Evolutionary conservation across 345 rosid genomes (phyloP), one percentile per base, ranked within the genome.

Genomic region (Fremontodendron californicum): DNA sequence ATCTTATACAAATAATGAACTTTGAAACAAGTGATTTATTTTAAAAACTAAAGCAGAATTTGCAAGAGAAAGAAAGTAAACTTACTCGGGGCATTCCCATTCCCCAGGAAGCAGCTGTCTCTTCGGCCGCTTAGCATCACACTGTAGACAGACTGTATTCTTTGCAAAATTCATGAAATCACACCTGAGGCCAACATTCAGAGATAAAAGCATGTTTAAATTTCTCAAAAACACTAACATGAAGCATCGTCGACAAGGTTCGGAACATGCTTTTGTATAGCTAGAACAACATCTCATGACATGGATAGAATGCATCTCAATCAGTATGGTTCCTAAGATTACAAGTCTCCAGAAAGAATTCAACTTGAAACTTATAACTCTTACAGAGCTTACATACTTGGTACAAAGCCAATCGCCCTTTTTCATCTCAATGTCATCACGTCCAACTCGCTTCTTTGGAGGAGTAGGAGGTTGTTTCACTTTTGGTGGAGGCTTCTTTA

Each of bases 1-100:
- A 58, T 74, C 37, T 43, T 57, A 54, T 31, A 51, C 13, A 27
- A 55, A 9, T 76, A 29, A 55, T 18, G 75, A 65, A 25, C 35
- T 60, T 71, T 43, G 23, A 67, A 76, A 57, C n/a, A 46, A 57
- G 54, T 11, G 60, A 43, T 35, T n/a, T 31, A 48, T 21, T n/a
- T 25, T 45, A 37, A 27, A 54, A 25, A 11, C 31, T 66, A 55
- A 65, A 35, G 2, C 45, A 29, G 33, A 33, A 37, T 43, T 40
- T n/a, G 18, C 21, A 67, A 18, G 48, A 29, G 13, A 57, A 60
- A 15, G 10, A 55, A 67, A 51, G 2, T 51, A 75, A 84, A 84
- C 99, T 85, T 91, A 96, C 99, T 88, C 91, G 1, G 97, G 97
- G 86, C 99, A 96, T 87, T 93, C 99, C 99, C 99, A 96, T 86